A percentile compares a stretch with the other conserved stretches of the same genome.
phyloP scores from a whole-genome alignment of 1,284 basidiomycete species.

The Ustilago cynodontis region DNA sequence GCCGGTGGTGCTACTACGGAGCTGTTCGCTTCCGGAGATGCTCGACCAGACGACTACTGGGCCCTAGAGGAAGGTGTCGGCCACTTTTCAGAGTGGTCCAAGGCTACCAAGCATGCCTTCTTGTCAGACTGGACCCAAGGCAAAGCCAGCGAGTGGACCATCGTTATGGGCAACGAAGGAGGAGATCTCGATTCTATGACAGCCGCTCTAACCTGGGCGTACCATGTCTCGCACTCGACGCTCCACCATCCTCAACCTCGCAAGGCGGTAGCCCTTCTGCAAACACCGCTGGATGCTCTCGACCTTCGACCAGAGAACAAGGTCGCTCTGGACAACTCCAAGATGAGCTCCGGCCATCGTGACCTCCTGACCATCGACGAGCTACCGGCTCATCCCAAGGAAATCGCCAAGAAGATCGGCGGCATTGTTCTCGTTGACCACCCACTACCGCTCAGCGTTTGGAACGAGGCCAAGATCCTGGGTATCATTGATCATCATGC shows the following conservation, averaged over 20 bases:
- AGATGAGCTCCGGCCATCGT: slow-evolving; percentile 68
- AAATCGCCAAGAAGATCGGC: slow-evolving; percentile 58
- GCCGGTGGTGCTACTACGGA: neutral
- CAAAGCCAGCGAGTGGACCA: slow-evolving; percentile 65
- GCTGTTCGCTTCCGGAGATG: slow-evolving; percentile 4
- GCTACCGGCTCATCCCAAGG: slow-evolving; percentile 66
- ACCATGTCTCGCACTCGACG: slow-evolving; percentile 61
- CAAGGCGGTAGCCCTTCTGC: slow-evolving; percentile 61
- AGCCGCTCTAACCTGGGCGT: slow-evolving; percentile 61
- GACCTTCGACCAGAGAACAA: slow-evolving; percentile 70
- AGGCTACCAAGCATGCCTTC: slow-evolving; percentile 64
- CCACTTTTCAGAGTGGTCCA: slow-evolving; percentile 68
- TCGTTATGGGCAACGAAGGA: slow-evolving; percentile 71
- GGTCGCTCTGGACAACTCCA: slow-evolving; percentile 64
- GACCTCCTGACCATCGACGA: slow-evolving; percentile 71
- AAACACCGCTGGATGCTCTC: slow-evolving; percentile 66
- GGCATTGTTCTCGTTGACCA: slow-evolving; percentile 71
- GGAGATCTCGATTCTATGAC: slow-evolving; percentile 69
- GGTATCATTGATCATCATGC: slow-evolving; percentile 70
- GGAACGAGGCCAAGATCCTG: slow-evolving; percentile 58
- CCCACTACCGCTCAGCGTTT: slow-evolving; percentile 64
- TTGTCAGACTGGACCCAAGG: slow-evolving; percentile 58
- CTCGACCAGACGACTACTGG: slow-evolving; percentile 41
- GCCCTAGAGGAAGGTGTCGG: slow-evolving; percentile 58
- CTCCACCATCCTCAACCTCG: slow-evolving; percentile 33